Base-by-base conservation (phyloP, 2,329 filamentous ascomycete genomes). In the Alternaria viburni region DNA sequence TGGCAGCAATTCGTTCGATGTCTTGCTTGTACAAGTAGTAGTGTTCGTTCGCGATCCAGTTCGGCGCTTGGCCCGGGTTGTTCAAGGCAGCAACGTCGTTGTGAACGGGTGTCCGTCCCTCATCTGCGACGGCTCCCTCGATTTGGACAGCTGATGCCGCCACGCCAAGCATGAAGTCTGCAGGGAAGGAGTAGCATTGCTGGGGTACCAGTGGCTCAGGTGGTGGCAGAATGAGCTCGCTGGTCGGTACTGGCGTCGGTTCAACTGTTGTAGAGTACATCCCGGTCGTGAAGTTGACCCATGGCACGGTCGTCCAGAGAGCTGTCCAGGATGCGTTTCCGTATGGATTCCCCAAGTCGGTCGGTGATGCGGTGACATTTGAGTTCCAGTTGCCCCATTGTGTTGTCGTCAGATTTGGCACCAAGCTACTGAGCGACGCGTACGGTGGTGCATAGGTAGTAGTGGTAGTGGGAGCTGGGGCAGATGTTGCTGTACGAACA, bases 11-110 rank as follows among this genome's bases (percentile, higher is more conserved):
- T 0, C 85, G 81, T 61, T 83, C 84, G 46, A 87, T 86, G 45
- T 87, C 84, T 73, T 87, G 86, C 71, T 86, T 87, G 68, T 87
- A 87, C 8, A 85, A 74, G 63, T 86, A 87, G 69, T 87, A 87
- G 59, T 86, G 82, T 74, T 85, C 84, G 45, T 83, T 85, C 3
- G 82, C 82, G 8, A 72, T 51, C n/a, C 64, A 72, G 45, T 75
- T 64, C 5, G 65, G 41, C 6, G 65, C n/a, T 4, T 49, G 23
- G 10, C 51, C 65, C 4, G 69, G 67, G 4, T 19, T 62, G 10
- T 63, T 25, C 1, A 74, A 52, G 32, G 46, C 64, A 10, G 64
- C 41, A 8, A 62, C 63, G 47, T 76, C 73, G 19, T 67, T 68
- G 36, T 73, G 63, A 10, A 56, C 63, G 43, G 74, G 73, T 12